Conservation (phyloP, 2,329 filamentous ascomycete genomes). For the Xylariaceae sp. region DNA sequence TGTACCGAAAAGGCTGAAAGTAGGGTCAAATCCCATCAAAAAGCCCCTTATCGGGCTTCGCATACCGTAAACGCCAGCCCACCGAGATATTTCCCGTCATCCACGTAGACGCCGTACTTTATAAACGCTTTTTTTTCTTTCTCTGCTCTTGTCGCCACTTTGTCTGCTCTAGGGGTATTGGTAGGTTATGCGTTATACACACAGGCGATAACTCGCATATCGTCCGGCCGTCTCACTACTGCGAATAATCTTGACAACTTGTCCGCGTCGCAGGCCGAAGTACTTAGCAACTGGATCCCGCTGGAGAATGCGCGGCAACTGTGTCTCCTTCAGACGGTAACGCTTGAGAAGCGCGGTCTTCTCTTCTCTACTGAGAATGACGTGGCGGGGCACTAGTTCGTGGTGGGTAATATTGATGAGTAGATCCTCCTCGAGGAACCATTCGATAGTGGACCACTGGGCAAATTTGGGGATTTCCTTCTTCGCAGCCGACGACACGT, state of each 20-base stretch:
- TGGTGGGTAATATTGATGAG: conserved; percentile 98
- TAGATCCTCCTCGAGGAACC: conserved; percentile 92
- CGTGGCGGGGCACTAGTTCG: conserved; percentile 90
- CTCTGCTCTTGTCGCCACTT: conserved; percentile 10
- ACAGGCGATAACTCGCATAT: conserved; percentile 87
- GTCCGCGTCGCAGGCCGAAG: conserved; percentile 79
- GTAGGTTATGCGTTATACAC: conserved; percentile 42
- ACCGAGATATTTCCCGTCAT: conserved; percentile 17
- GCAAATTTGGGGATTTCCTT: conserved; percentile 77
- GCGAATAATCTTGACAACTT: conserved; percentile 97
- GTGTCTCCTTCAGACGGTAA: conserved; percentile 95
- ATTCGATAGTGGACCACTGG: conserved; percentile 76
- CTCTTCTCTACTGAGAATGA: conserved; percentile 84
- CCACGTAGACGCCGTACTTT: conserved; percentile 22
- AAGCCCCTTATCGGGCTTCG: conserved; percentile 5
- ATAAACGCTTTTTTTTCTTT: neutral
- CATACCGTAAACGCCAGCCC: conserved; percentile 21
- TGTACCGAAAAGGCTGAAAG: conserved; percentile 8
- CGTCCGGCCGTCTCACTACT: conserved; percentile 91
- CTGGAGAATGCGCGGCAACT: conserved; percentile 85
- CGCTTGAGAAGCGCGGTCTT: conserved; percentile 78
- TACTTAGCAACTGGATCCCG: conserved; percentile 92
- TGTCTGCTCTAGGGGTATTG: neutral
- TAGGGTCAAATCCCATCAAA: conserved; percentile 5
- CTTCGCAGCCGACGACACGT: conserved; percentile 79